These are phyloP conservation scores for Keithomyces neogunnii DNA, from an alignment of 2,329 filamentous ascomycete genomes.

Conservation along the genomic window DNA sequence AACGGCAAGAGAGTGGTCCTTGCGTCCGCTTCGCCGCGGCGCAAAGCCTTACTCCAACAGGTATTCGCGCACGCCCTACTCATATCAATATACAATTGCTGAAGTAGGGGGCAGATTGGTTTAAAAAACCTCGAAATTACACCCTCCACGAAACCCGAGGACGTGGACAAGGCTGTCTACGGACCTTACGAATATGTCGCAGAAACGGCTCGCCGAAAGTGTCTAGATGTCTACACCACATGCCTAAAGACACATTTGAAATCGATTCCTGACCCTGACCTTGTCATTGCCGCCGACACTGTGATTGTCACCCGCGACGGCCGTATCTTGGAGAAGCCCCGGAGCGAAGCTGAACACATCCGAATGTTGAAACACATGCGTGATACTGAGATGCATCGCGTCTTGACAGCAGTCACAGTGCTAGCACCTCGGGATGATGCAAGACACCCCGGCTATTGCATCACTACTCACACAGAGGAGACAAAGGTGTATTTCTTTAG, in stretches of 20 bases:
- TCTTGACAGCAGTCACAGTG: slow-evolving; percentile 78
- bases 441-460: slow-evolving; percentile 73
- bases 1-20: slow-evolving; percentile 77
- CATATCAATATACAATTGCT: slow-evolving; percentile 4
- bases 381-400: slow-evolving; percentile 69
- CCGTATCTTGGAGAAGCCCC: slow-evolving; percentile 83
- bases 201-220: slow-evolving; percentile 77
- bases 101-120: slow-evolving; percentile 50
- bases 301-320: slow-evolving; percentile 72
- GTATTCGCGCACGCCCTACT: slow-evolving; percentile 25
- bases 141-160: slow-evolving; percentile 75
- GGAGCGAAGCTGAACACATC: slow-evolving; percentile 71
- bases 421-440: slow-evolving; percentile 77
- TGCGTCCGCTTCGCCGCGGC: slow-evolving; percentile 79
- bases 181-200: slow-evolving; percentile 87
- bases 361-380: slow-evolving; percentile 75
- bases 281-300: slow-evolving; percentile 88
- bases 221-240: slow-evolving; percentile 57
- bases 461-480: slow-evolving; percentile 79
- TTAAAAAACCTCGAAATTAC: slow-evolving; percentile 74
- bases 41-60: slow-evolving; percentile 71
- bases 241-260: slow-evolving; percentile 34
- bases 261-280: slow-evolving; percentile 57
- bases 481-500: slow-evolving; percentile 82
- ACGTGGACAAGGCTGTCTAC: slow-evolving; percentile 67